Evolutionary conservation across 495 filamentous ascomycete species (phyloP), one percentile per base, ranked within the genome.

Genomic region (Hypoxylon intermedium): DNA sequence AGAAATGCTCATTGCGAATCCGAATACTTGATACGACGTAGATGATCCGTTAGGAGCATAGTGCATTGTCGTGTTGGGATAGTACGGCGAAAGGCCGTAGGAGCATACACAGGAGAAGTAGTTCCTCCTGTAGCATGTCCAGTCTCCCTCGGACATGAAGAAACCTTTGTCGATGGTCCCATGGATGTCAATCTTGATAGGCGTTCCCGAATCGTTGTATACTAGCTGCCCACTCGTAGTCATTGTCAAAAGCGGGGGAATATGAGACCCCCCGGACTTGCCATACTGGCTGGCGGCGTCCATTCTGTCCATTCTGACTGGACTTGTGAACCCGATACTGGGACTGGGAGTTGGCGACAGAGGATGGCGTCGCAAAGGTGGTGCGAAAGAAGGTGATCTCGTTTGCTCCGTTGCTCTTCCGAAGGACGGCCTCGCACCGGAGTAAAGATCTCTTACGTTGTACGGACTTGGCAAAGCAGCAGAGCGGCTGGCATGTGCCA

Each of bases 61-160:
- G 26, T 77, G 76, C 53, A 80, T 75, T 6, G 60, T 57, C 13
- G 68, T 57, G 46, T 68, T 76, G 24, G 68, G 67, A 31, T 70
- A 72, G 41, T 68, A 75, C 16, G 74, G 78, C 19, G 82, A 73
- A 3, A 98, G 75, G 4, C 83, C 83, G 74, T 89, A 97, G 0
- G 86, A 89, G 73, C 92, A 96, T 21, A 87, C 83, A 42, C 96
- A 89, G 0, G 91, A 88, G 71, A 98, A 96, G 73, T 98, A 98
- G 73, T 98, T 98, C 33, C 93, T 82, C 44, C 93, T 82, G 68
- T 98, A 98, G 74, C 93, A 98, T 0, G 93, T 98, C 93, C 93
- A 98, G 56, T 94, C 90, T 11, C 84, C 80, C 52, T 97, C 93
- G 2, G 83, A 83, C 34, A 87, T 79, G 72, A 97, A 97, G 77